phyloP scores from a whole-genome alignment of 371 early-diverging fungal genomes.

The Mortierella sp. region DNA sequence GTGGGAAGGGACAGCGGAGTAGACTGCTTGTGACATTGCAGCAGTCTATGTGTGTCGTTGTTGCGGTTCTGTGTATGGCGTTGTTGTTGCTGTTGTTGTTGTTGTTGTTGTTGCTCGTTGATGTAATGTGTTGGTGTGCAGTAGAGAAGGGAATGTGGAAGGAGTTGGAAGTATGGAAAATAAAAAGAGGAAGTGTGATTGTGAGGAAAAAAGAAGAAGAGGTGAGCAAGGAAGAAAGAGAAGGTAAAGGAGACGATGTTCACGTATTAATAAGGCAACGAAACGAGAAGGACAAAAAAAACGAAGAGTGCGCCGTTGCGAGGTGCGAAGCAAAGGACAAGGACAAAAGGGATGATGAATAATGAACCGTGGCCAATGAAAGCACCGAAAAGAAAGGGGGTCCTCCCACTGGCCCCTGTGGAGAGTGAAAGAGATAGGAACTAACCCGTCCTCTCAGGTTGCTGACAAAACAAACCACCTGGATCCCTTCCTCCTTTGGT shows the following conservation, averaged over 20 bases:
- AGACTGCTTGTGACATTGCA: conserved; percentile 14
- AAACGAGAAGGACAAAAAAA: neutral
- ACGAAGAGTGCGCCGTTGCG: neutral
- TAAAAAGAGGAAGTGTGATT: neutral
- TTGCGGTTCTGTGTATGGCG: neutral
- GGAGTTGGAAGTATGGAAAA: neutral
- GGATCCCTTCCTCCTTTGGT: neutral
- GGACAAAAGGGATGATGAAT: neutral
- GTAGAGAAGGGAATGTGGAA: neutral
- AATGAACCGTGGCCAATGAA: neutral
- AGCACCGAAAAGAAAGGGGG: neutral
- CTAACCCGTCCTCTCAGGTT: neutral
- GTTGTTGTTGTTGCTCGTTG: neutral
- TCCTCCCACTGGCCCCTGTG: neutral
- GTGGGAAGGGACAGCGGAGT: conserved; percentile 19
- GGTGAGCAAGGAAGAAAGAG: neutral
- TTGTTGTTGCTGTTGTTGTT: neutral
- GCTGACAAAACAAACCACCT: conserved; percentile 1
- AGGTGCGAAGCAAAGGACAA: neutral
- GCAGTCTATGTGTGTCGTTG: neutral
- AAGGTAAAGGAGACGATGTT: neutral
- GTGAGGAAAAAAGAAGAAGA: neutral
- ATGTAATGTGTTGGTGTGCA: neutral
- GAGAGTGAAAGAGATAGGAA: neutral
- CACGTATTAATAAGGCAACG: neutral